Evolutionary conservation across 306 rosid genomes (phyloP).

Genomic region (Argentina anserina): DNA sequence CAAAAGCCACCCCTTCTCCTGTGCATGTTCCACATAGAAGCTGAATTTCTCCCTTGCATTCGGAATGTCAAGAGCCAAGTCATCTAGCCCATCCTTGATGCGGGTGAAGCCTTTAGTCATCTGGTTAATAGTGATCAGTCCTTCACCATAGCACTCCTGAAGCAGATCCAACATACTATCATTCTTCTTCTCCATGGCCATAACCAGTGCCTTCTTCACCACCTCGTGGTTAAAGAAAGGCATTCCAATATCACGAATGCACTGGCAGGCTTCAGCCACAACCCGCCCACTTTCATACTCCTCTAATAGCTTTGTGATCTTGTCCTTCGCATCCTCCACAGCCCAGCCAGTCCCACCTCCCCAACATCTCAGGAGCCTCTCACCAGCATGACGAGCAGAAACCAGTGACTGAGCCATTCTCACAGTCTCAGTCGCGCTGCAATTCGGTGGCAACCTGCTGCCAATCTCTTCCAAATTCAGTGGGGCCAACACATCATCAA

Average conservation of each 20-base stretch:
- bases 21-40: constrained; percentile 72
- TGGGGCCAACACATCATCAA: constrained; percentile 91
- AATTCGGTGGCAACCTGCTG: constrained; percentile 53
- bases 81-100: constrained; percentile 82
- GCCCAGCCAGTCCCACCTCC: constrained; percentile 99
- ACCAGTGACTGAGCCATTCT: constrained; percentile 71
- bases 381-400: constrained; percentile 97
- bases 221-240: constrained; percentile 99
- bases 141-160: constrained; percentile 85
- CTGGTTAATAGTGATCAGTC: constrained; percentile 87
- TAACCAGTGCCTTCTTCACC: constrained; percentile 89
- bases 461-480: constrained; percentile 83
- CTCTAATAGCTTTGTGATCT: constrained; percentile 85
- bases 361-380: constrained; percentile 94
- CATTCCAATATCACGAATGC: constrained; percentile 92
- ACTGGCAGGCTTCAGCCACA: constrained; percentile 84
- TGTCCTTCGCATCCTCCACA: constrained; percentile 99
- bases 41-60: constrained; percentile 69
- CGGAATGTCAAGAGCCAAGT: constrained; percentile 94
- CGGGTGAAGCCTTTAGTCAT: constrained; percentile 91
- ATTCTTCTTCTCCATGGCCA: constrained; percentile 99
- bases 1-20: constrained; percentile 66
- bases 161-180: constrained; percentile 80
- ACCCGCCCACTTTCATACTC: constrained; percentile 95
- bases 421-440: constrained; percentile 82